Evolutionary conservation across 768 basidiomycete genomes (phyloP), one percentile per base, ranked within the genome.

Genomic region (Xerocomus potaroensis): DNA sequence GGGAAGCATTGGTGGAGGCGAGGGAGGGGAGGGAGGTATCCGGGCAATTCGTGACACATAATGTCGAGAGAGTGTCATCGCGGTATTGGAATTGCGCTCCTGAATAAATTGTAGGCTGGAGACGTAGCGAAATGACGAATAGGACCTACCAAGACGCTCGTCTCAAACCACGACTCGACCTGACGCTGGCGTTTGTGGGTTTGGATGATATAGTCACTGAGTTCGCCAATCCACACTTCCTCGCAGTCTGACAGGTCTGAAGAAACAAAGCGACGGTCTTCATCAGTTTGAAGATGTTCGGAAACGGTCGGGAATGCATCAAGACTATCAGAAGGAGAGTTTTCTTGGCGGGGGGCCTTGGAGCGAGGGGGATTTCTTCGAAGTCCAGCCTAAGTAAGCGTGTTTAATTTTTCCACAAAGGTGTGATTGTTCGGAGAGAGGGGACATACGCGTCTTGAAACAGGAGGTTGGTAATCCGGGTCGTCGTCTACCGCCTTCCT

Each of bases 241-340:
- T 78, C 76, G 53, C 82, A 88, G 49, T 90, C 89, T 23, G 89
- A 87, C 51, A 91, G 69, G 72, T 91, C 89, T 18, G 89, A 90
- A 15, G 87, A 87, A 10, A 69, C 65, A 11, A 78, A 68, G 31
- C 69, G 68, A 38, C 56, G 66, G 24, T 74, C 75, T 26, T 80
- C 77, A 45, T 70, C 69, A 14, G 55, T 55, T 29, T 57, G 62
- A 41, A 49, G 61, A 30, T 50, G 56, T 8, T 67, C 64, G 3
- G 45, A 27, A 18, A 41, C 44, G 12, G 49, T n/a, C 18, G 53
- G 49, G 11, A 51, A 52, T 14, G 34, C 37, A 24, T 63, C 64
- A 22, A 54, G 40, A 26, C 49, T 53, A 8, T 63, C 64, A 19
- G 58, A 31, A 26, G 61, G 51, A 14, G 63, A 67, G 12, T 53